Base-by-base conservation (phyloP, 345 rosid genomes). In the Boechera stricta region DNA sequence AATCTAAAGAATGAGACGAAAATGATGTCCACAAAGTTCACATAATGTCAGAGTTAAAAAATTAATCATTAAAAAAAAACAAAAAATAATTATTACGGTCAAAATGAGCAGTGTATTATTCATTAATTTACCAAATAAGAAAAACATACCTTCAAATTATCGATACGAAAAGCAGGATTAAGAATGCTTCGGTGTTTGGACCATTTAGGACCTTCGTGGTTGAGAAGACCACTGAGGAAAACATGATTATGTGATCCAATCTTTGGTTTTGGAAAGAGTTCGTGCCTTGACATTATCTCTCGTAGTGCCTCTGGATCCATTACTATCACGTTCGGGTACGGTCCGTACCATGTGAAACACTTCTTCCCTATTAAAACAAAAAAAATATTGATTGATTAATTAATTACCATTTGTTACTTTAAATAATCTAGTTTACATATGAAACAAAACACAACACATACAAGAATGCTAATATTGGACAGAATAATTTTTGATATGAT, bases 191-290 rank as follows among this genome's bases (percentile, higher is more conserved):
- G 79, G 47, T 82, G 89, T 61, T 71, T 80, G 7, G 82, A 82
- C 94, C 91, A 89, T 80, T 82, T 69, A 5, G 85, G 82, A 5
- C 86, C 88, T 32, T 75, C 82, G 8, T 83, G 84, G 71, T 39
- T 76, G 51, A 60, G 71, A 15, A 89, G 84, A 44, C 91, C 87
- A 54, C 70, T 67, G 4, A 73, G 69, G n/a, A 89, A 77, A 35
- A 84, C 69, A 44, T 35, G 77, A 3, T 62, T 51, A 13, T 81
- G 61, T n/a, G 82, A 73, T 12, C 82, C 82, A 38, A 78, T 28
- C 67, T 51, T 39, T 3, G 82, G 68, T 77, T 76, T 86, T 24
- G 69, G 84, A 48, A 83, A 87, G 71, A 80, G 84, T 47, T 76
- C 49, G 15, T 78, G 73, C 64, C 68, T 82, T 8, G 77, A 77